Base-by-base conservation (phyloP, 1,284 basidiomycete genomes). In the Clitocybe nebularis region DNA sequence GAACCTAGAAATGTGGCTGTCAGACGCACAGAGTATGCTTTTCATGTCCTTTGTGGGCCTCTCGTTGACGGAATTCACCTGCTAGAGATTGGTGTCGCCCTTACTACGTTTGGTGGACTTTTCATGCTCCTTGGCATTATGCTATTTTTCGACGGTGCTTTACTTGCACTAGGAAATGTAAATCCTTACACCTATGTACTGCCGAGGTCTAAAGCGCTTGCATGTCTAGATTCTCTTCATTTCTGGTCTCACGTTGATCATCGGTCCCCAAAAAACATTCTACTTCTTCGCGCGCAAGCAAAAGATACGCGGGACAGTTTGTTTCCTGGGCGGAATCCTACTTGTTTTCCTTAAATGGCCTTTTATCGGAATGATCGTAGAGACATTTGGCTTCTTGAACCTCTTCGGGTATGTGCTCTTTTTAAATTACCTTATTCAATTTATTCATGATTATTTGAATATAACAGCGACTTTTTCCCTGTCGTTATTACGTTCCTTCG, bases 391-490 rank as follows among this genome's bases (percentile, higher is more conserved):
- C 24, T 96, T 97, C 70, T 68, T 99, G 56, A 98, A 98, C 58
- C 75, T 99, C 28, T 99, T 99, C 59, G 96, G 95, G 95, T 99
- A 61, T 53, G 91, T 73, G 17, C 22, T 38, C 34, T 35, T 21
- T n/a, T n/a, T n/a, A n/a, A n/a, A n/a, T n/a, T n/a, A n/a, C n/a
- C n/a, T n/a, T n/a, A n/a, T n/a, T n/a, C n/a, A n/a, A n/a, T n/a
- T n/a, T n/a, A n/a, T n/a, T n/a, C n/a, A n/a, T n/a, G n/a, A n/a
- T n/a, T n/a, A n/a, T n/a, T n/a, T n/a, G n/a, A n/a, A n/a, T n/a
- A n/a, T n/a, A n/a, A n/a, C n/a, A 99, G 95, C 36, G 95, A 98
- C 67, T 99, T 99, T 75, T 99, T 99, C 81, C 96, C 96, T 4
- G 95, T 98, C 45, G 90, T 99, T 46, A 74, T 99, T 45, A 94